Evolutionary conservation across 192 early-diverging fungal species (phyloP).

Genomic region (Thamnidium elegans): DNA sequence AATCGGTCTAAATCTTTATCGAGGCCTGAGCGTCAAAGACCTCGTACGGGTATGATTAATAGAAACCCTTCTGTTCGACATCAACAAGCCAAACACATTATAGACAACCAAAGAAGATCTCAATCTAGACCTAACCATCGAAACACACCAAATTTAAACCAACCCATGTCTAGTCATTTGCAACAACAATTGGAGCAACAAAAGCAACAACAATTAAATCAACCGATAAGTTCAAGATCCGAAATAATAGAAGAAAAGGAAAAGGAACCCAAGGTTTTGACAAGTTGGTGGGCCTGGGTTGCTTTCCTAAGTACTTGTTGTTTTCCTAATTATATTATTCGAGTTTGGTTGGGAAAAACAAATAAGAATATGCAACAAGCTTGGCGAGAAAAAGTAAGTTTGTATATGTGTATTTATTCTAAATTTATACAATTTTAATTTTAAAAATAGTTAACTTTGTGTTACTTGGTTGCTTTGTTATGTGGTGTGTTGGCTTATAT

Average conservation of each 20-base stretch:
- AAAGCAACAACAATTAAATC: slow-evolving; percentile 7
- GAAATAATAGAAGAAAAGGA: slow-evolving; percentile 2
- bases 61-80: not conserved
- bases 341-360: slow-evolving; percentile 41
- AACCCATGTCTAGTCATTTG: slow-evolving; percentile 21
- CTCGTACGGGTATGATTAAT: slow-evolving; percentile 40
- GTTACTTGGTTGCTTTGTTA: slow-evolving; percentile 39
- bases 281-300: slow-evolving; percentile 40
- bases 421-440: not conserved
- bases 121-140: not conserved
- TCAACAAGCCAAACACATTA: not conserved
- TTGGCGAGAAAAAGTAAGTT: slow-evolving; percentile 53
- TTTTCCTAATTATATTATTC: slow-evolving; percentile 38
- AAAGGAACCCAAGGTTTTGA: slow-evolving; percentile 33
- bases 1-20: slow-evolving; percentile 30
- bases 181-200: slow-evolving; percentile 22
- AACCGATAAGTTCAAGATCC: not conserved
- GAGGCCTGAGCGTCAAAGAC: slow-evolving; percentile 45
- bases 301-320: slow-evolving; percentile 47
- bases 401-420: too few species aligned
- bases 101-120: not conserved
- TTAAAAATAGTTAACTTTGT: slow-evolving; percentile 39
- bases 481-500: slow-evolving; percentile 41
- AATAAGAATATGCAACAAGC: slow-evolving; percentile 44
- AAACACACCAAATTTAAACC: not conserved